These are phyloP conservation scores for Cajanus cajan DNA, from an alignment of 306 rosid genomes.

Conservation along the genomic window DNA sequence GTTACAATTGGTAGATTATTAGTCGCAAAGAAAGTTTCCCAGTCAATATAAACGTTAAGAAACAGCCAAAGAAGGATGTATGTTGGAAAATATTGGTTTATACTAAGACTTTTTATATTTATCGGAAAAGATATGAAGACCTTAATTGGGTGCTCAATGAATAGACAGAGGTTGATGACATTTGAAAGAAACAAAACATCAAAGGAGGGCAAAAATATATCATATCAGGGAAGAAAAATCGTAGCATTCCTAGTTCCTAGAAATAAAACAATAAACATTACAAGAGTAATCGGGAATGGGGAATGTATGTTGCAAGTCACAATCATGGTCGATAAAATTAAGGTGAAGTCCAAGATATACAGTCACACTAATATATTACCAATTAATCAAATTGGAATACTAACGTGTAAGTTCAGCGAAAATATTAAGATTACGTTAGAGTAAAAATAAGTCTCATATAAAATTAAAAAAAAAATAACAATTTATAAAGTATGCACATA, in stretches of 20 bases:
- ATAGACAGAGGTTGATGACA: neutral
- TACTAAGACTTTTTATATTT: too few species aligned
- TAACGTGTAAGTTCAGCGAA: neutral
- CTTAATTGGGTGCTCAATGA: neutral
- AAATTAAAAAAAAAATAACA: too few species aligned
- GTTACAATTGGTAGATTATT: neutral
- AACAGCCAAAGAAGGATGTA: neutral
- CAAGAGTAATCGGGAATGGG: neutral
- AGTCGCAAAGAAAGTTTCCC: neutral
- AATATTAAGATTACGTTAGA: too few species aligned
- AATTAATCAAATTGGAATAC: neutral
- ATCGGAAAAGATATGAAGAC: neutral
- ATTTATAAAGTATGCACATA: too few species aligned
- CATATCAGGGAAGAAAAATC: neutral
- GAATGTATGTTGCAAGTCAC: constrained; percentile 18
- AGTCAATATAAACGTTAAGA: neutral
- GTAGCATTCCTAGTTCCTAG: neutral
- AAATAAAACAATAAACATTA: neutral
- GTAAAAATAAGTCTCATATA: too few species aligned
- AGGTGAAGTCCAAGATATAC: neutral
- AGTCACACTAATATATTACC: neutral
- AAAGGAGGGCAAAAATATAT: neutral
- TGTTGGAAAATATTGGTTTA: too few species aligned
- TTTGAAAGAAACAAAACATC: neutral
- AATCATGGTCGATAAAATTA: neutral